Evolutionary conservation across 768 basidiomycete genomes (phyloP).

Genomic region (Macrolepiota albuminosa): DNA sequence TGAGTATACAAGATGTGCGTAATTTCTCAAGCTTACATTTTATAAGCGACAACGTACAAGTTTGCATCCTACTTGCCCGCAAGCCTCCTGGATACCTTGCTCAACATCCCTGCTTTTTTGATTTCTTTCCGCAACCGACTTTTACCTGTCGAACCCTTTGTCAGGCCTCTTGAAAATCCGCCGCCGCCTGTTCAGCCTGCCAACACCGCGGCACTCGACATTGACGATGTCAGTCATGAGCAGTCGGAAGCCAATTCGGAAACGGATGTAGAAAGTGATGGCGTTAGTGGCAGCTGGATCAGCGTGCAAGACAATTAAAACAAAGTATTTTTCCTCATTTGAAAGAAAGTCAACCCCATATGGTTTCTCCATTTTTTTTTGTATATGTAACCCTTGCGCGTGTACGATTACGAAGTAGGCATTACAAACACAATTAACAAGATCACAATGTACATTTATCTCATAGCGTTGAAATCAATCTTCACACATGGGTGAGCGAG

Average conservation of each 20-base stretch:
- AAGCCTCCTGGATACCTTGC: slow-evolving; percentile 55
- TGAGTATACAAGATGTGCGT: slow-evolving; percentile 28
- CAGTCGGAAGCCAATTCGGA: slow-evolving; percentile 52
- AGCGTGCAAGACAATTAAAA: slow-evolving; percentile 35
- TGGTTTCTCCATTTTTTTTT: not conserved
- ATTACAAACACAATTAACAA: not conserved
- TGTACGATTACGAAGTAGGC: slow-evolving; percentile 12
- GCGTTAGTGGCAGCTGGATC: slow-evolving; percentile 69
- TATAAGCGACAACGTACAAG: slow-evolving; percentile 68
- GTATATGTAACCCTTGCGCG: slow-evolving; percentile 1
- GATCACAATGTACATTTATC: not conserved
- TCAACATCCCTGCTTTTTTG: slow-evolving; percentile 64
- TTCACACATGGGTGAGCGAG: slow-evolving; percentile 10
- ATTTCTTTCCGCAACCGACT: slow-evolving; percentile 60
- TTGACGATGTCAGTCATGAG: slow-evolving; percentile 7
- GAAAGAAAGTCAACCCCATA: not conserved
- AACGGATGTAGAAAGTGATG: slow-evolving; percentile 62
- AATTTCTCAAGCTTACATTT: slow-evolving; percentile 5
- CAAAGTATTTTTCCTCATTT: not conserved
- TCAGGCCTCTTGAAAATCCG: slow-evolving; percentile 14
- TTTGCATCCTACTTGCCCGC: slow-evolving; percentile 68
- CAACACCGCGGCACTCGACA: slow-evolving; percentile 9
- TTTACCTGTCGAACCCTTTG: slow-evolving; percentile 44
- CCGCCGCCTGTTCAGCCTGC: slow-evolving; percentile 27
- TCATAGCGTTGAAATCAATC: not conserved